Evolutionary conservation across 208 protist genomes (phyloP), one percentile per base, ranked within the genome.

Genomic region (Leishmania turanica): DNA sequence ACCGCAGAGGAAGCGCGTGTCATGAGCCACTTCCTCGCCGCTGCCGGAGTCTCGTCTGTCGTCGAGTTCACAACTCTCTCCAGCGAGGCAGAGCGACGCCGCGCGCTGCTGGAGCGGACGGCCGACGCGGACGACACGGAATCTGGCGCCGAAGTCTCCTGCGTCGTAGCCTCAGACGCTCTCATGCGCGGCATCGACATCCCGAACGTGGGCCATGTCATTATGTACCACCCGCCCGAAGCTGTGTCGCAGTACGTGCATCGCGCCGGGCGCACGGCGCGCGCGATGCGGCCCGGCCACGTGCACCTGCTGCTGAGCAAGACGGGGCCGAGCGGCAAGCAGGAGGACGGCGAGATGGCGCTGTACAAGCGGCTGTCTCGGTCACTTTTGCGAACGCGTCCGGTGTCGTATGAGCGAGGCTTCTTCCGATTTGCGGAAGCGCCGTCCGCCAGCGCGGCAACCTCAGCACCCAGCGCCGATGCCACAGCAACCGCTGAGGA

Each of bases 221-320:
- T 98, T 76, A 97, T 97, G 89, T 98, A 98, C 89, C 92, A 96
- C 81, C 82, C 93, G 8, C 97, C 96, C 0, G 87, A 90, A 40
- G 91, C 89, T 31, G 75, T 98, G 17, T 97, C 99, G 75, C 97
- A 99, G 85, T 99, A 99, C 82, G 97, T 99, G 53, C 98, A 99
- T 79, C 92, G 99, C 34, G 95, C 98, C 5, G 99, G 99, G 11
- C 95, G 98, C 58, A 99, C 99, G 42, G 98, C 98, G 7, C 92
- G 99, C 62, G 99, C 99, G 31, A 92, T 96, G 91, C 88, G 91
- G 15, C 86, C 85, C 0, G 95, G 95, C 3, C 93, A 96, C 69
- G 70, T 96, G 40, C 91, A 98, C 83, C 74, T 96, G 69, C 78
- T 98, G 49, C 88, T 98, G 31, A 92, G 86, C 79, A 98, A 96